Evolutionary conservation across 2,329 filamentous ascomycete genomes (phyloP), one percentile per base, ranked within the genome.

Genomic region (Alternaria viburni): DNA sequence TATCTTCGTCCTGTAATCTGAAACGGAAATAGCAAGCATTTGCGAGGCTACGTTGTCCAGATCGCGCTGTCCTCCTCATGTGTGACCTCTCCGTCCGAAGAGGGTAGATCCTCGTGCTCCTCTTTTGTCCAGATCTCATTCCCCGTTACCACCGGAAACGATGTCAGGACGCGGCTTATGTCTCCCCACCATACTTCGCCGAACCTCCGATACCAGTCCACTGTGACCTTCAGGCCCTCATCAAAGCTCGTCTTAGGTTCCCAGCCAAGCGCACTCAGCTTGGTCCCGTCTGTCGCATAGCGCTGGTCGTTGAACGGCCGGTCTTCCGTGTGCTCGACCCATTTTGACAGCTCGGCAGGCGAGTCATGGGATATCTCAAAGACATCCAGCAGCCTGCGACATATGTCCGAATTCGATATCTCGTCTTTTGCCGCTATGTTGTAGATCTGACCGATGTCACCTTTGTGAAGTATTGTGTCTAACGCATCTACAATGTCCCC

Each of bases 401-500:
- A 91, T 6, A 95, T 84, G 3, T 89, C 84, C 17, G 91, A 82
- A 76, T 94, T 94, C 67, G 90, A 91, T 50, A 94, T 86, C 76
- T 94, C 91, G 76, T 93, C 90, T 64, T 87, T 86, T 0, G 92
- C 94, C 47, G 90, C 90, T 10, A 96, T 90, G 68, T 96, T 96
- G 84, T 96, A 96, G 64, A 92, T 88, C 73, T 93, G 90, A 1
- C 91, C 91, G 32, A 91, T 83, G 54, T 85, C 82, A 19, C 92
- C 92, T 72, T 88, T 89, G 84, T 96, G 92, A 23, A 96, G 85
- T 72, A 96, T 93, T 0, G 91, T 93, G 81, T 96, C 92, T 72
- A 95, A 91, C 3, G 91, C 92, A 74, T 95, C 91, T 5, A 90
- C 90, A 3, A 91, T 92, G 75, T 96, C 92, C 9, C 89, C 90